A percentile compares a stretch with the other conserved stretches of the same genome.
Evolutionary conservation across 352 stramenopile species (phyloP).

Genomic region (Phytophthora rubi): DNA sequence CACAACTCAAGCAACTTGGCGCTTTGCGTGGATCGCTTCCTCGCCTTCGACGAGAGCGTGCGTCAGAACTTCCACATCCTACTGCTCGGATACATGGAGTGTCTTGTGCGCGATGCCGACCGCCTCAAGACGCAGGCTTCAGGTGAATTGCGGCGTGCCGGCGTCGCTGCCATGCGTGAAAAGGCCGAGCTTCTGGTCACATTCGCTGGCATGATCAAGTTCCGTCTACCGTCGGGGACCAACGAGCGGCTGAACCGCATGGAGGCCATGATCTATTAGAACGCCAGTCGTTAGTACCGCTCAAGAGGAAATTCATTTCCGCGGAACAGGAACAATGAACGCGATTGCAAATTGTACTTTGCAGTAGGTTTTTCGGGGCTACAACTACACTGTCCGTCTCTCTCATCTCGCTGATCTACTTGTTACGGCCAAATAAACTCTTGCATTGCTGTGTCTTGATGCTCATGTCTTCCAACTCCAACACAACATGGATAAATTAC

Average conservation of each 20-base stretch:
- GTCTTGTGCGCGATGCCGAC: constrained; percentile 83
- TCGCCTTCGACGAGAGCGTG: constrained; percentile 81
- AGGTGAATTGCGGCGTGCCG: constrained; percentile 58
- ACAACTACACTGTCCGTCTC: constrained; percentile 38
- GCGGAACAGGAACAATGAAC: constrained; percentile 13
- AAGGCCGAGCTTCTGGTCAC: constrained; percentile 87
- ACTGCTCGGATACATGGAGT: constrained; percentile 88
- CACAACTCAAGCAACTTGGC: constrained; percentile 64
- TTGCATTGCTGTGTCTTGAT: constrained; percentile 28
- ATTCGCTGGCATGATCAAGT: constrained; percentile 91
- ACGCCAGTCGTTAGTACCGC: background rate
- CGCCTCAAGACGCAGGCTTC: constrained; percentile 74
- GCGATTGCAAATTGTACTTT: constrained; percentile 34
- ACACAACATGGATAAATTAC: constrained; percentile 29
- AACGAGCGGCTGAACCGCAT: constrained; percentile 88
- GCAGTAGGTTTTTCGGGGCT: constrained; percentile 24
- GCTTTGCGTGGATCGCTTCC: constrained; percentile 84
- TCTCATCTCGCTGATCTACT: constrained; percentile 27
- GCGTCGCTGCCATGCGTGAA: constrained; percentile 58
- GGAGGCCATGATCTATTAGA: constrained; percentile 90
- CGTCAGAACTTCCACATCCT: constrained; percentile 88
- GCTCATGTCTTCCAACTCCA: constrained; percentile 5
- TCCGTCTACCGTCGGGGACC: constrained; percentile 78
- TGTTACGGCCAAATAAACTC: constrained; percentile 33
- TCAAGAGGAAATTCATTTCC: constrained; percentile 2